Conservation (phyloP, 257 asterid genomes). For the Rauvolfia tetraphylla region DNA sequence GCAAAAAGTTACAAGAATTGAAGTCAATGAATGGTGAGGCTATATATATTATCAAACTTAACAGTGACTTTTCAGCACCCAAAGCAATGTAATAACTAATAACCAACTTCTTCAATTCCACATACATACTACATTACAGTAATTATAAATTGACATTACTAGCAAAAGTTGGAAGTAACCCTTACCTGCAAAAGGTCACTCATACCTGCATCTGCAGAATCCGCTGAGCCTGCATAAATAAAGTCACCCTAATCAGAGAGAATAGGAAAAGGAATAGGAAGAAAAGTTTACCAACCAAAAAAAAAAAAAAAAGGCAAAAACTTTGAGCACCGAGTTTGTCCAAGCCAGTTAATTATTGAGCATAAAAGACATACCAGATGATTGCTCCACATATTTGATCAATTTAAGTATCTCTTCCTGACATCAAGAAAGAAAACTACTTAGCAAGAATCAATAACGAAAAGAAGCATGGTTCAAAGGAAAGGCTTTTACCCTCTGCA, state of each 20-base stretch:
- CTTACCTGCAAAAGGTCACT: constrained; percentile 64
- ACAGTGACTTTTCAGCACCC: background rate
- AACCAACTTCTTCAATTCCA: background rate
- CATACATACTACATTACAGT: background rate
- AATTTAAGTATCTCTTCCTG: constrained; percentile 79
- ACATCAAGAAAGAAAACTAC: constrained; percentile 21
- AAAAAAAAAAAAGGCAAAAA: too few relatives aligned
- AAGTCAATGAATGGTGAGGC: constrained; percentile 8
- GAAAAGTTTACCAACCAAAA: too few relatives aligned
- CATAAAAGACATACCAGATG: constrained; percentile 52
- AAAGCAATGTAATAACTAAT: background rate
- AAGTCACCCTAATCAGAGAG: constrained; percentile 16
- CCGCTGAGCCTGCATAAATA: constrained; percentile 47
- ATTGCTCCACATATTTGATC: constrained; percentile 76
- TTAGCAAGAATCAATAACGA: constrained; percentile 30
- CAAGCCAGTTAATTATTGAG: background rate
- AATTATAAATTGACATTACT: background rate
- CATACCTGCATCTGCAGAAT: constrained; percentile 49
- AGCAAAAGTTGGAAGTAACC: background rate
- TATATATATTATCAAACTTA: background rate
- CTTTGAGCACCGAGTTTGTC: background rate
- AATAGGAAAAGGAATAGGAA: background rate
- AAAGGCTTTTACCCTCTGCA: constrained; percentile 65
- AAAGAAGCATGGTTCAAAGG: constrained; percentile 5
- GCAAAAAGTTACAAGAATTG: constrained; percentile 16